Conservation (phyloP, 148 eudicot species). For the Arbutus unedo region DNA sequence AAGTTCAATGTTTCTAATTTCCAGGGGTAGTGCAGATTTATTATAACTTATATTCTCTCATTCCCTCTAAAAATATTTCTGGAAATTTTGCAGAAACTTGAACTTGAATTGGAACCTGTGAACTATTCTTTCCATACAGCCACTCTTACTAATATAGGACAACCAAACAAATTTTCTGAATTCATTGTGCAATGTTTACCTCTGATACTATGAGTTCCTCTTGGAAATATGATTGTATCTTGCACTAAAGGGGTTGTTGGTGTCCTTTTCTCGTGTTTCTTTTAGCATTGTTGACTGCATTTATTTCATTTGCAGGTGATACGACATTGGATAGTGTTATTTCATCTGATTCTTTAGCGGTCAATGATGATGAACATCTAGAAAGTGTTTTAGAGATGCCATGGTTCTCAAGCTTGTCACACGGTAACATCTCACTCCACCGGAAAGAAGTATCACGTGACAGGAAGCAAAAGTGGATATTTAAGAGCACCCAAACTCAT, state of each 20-base stretch:
- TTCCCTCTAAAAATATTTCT: neutral
- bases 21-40: neutral
- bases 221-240: neutral
- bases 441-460: conserved; percentile 57
- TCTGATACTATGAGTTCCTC: neutral
- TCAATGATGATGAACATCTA: conserved; percentile 15
- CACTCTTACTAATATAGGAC: neutral
- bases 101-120: too few relatives aligned
- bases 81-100: too few relatives aligned
- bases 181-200: neutral
- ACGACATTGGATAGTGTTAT: conserved; percentile 15
- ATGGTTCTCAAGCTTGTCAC: conserved; percentile 37
- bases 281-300: neutral
- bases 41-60: neutral
- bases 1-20: neutral
- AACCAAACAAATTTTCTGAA: neutral
- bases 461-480: conserved; percentile 68
- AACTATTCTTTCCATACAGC: neutral
- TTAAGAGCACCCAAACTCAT: conserved; percentile 43
- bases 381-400: conserved; percentile 27
- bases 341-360: conserved; percentile 21
- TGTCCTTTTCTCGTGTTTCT: conserved; percentile 8
- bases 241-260: neutral
- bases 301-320: conserved; percentile 25
- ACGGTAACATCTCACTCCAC: conserved; percentile 29